phyloP scores from a whole-genome alignment of 805 yeast species.

The Candida xyloterini region DNA sequence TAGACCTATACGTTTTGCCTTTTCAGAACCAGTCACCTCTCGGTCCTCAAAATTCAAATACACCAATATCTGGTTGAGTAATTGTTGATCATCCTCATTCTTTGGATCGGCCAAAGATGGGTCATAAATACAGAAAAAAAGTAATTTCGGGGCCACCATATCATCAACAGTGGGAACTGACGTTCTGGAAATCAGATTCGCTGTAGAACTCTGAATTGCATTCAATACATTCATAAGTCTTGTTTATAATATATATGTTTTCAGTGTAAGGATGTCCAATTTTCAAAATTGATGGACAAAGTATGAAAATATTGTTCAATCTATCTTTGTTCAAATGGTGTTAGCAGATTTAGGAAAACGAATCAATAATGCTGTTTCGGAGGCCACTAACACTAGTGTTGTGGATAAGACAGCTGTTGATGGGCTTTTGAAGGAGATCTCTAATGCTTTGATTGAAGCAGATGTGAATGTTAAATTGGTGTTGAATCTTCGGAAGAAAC shows the following conservation, averaged over 20 bases:
- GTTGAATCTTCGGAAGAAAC: conserved; percentile 67
- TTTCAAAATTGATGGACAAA: neutral
- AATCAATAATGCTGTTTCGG: conserved; percentile 69
- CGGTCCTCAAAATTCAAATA: conserved; percentile 24
- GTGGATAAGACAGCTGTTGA: conserved; percentile 60
- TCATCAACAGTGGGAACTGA: neutral
- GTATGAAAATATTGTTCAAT: conserved; percentile 6
- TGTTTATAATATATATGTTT: neutral
- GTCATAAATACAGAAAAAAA: conserved; percentile 25
- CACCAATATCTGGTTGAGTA: conserved; percentile 24
- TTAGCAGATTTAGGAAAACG: conserved; percentile 76
- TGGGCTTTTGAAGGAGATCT: conserved; percentile 77
- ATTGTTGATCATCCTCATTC: conserved; percentile 23
- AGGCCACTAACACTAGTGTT: conserved; percentile 55
- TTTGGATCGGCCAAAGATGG: conserved; percentile 13
- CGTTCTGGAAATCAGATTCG: conserved; percentile 11
- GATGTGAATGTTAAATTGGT: conserved; percentile 91
- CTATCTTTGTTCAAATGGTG: conserved; percentile 48
- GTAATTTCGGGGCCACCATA: conserved; percentile 15
- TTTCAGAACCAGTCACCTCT: conserved; percentile 19
- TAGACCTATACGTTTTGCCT: conserved; percentile 26
- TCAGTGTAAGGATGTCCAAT: conserved; percentile 5
- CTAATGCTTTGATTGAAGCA: conserved; percentile 87
- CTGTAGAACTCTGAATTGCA: conserved; percentile 21
- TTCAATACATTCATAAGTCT: conserved; percentile 20